Percentiles rank a stretch among this genome's conserved stretches.
Conservation (phyloP, 1,284 basidiomycete species). For the Pyrrhoderma noxium region DNA sequence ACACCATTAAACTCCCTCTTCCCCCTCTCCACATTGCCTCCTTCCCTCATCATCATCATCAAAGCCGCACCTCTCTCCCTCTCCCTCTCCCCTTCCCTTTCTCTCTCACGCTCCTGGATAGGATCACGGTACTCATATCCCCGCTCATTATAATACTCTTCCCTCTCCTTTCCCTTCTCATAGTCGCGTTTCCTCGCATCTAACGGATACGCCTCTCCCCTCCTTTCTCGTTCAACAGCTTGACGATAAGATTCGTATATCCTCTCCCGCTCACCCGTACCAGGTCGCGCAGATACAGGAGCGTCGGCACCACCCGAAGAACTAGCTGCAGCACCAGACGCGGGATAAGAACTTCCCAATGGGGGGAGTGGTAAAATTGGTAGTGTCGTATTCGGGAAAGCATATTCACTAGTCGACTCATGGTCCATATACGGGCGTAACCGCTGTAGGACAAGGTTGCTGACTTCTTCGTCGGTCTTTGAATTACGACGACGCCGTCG, state of each 20-base stretch:
- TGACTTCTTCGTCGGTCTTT: no score
- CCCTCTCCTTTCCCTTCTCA: neutral
- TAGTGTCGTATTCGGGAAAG: no score
- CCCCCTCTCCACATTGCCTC: neutral
- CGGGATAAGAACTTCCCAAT: no score
- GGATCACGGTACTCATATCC: neutral
- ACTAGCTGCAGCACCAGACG: no score
- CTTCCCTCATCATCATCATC: neutral
- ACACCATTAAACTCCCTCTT: neutral
- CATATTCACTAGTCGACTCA: no score
- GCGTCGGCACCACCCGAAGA: no score
- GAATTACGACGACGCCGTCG: no score
- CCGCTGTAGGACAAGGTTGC: no score
- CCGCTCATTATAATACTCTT: neutral
- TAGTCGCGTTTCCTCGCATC: neutral
- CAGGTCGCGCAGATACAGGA: no score
- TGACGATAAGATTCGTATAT: neutral
- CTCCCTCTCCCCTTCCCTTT: constrained; percentile 4
- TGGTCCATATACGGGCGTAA: no score
- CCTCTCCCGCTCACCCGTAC: neutral
- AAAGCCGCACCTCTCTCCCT: constrained; percentile 1
- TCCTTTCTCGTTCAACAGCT: neutral
- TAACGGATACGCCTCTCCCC: no score
- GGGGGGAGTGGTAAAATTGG: no score
- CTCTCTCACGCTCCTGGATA: neutral